These are phyloP conservation scores for Dioscorea cayenensis DNA, from an alignment of 116 monocot species.

Conservation along the genomic window DNA sequence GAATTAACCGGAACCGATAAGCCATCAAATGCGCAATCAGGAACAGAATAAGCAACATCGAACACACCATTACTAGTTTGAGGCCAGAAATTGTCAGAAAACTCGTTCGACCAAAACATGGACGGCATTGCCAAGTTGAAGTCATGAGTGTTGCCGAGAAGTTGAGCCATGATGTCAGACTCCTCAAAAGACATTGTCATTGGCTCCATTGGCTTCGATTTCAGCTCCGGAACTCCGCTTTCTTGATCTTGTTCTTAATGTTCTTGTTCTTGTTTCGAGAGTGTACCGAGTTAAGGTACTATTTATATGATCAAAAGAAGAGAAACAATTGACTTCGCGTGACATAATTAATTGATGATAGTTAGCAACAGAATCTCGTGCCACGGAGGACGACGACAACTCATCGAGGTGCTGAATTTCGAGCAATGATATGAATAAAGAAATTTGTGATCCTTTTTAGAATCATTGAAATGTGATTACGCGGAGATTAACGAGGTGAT, in stretches of 20 bases:
- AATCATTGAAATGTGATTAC: not conserved
- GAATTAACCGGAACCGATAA: no score
- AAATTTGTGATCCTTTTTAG: not conserved
- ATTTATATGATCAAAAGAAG: no score
- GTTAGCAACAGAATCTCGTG: no score
- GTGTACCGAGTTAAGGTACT: no score
- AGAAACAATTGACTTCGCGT: no score
- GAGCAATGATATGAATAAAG: no score
- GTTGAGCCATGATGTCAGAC: slow-evolving; percentile 46
- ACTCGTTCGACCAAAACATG: slow-evolving; percentile 31
- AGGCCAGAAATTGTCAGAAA: not conserved
- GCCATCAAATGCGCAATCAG: no score
- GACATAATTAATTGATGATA: no score
- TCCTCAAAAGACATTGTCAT: slow-evolving; percentile 28
- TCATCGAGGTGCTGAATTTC: no score
- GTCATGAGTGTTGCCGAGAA: slow-evolving; percentile 30
- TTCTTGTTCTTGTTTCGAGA: no score
- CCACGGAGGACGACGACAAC: no score
- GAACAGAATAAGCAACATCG: not conserved
- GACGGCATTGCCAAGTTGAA: slow-evolving; percentile 20
- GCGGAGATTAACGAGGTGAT: not conserved
- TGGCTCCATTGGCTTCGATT: not conserved
- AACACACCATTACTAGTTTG: not conserved
- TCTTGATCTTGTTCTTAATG: no score
- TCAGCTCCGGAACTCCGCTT: not conserved